A percentile compares a stretch with the other conserved stretches of the same genome.
These are phyloP conservation scores for Exophiala sideris DNA, from an alignment of 2,329 filamentous ascomycete species.

Conservation along the genomic window DNA sequence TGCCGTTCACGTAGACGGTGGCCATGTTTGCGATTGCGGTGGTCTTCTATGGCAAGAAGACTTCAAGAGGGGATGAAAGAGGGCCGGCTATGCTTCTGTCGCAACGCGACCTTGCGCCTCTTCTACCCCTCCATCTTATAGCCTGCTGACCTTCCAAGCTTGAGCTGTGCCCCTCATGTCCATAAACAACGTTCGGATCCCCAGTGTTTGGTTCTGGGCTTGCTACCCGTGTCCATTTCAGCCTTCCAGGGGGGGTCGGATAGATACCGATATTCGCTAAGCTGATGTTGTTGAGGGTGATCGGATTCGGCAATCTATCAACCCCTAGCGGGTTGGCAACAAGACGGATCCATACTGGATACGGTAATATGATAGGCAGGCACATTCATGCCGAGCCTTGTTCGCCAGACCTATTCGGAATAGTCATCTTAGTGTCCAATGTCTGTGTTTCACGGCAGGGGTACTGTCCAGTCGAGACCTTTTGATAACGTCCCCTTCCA, in stretches of 20 bases:
- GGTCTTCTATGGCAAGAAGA: neutral
- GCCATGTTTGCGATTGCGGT: slow-evolving; percentile 1
- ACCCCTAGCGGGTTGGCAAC: neutral
- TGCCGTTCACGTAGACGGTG: slow-evolving; percentile 30
- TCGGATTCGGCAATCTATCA: neutral
- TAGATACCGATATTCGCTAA: neutral
- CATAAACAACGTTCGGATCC: too few species aligned
- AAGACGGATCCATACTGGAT: neutral
- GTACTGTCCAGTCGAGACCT: neutral
- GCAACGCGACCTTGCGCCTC: neutral
- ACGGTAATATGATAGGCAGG: neutral
- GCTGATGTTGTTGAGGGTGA: neutral
- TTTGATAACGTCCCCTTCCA: neutral
- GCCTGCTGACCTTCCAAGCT: neutral
- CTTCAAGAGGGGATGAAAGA: neutral
- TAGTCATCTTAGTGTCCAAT: neutral
- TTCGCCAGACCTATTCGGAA: neutral
- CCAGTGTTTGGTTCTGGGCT: neutral
- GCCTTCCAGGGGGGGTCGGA: neutral
- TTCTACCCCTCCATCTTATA: neutral
- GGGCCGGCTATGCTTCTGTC: neutral
- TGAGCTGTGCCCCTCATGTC: too few species aligned
- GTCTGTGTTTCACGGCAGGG: neutral
- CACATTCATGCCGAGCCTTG: neutral
- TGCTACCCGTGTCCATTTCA: neutral